Evolutionary conservation across 176 grass and related monocot genomes (phyloP), one percentile per base, ranked within the genome.

Genomic region (Ensete glaucum): DNA sequence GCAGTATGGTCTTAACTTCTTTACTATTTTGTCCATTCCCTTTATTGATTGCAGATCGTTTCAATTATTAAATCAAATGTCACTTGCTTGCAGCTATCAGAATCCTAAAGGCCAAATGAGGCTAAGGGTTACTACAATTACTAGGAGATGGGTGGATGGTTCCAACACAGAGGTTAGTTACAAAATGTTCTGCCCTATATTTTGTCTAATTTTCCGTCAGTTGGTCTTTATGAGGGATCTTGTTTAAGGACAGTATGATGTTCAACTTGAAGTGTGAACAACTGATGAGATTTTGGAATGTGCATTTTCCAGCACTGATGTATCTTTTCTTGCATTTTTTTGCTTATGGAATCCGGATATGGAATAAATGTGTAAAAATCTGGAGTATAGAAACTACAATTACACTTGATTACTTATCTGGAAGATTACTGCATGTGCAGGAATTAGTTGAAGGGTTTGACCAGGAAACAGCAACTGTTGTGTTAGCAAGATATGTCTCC

Each of bases 381-480:
- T 19, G 16, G 56, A 19, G 8, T 19, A 59, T 6, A 20, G 15
- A 19, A 59, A 50, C 7, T 50, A 19, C n/a, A 20, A 60, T 74
- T 69, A 52, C 26, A 21, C 53, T 57, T 81, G 26, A 15, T 60
- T 73, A 49, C 66, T 85, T 76, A 49, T 75, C 10, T 21, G 22
- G 10, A 43, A n/a, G 50, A 69, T 69, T 64, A 17, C 71, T 85
- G 34, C 67, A 50, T 57, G 26, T 79, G 26, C 76, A 98, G 94
- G 90, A 94, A 88, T 73, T 99, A 81, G 88, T 99, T 13, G 85
- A 99, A 87, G 95, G 95, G 49, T 99, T 99, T 81, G 95, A 99
- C 80, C 95, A 99, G 81, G 95, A 99, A 81, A 84, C 95, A 76
- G 95, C 95, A 55, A 90, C 95, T 80, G 90, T 99, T 53, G 86